These are phyloP conservation scores for Gonium pectorale DNA, from an alignment of 139 green algal species.

Conservation along the genomic window DNA sequence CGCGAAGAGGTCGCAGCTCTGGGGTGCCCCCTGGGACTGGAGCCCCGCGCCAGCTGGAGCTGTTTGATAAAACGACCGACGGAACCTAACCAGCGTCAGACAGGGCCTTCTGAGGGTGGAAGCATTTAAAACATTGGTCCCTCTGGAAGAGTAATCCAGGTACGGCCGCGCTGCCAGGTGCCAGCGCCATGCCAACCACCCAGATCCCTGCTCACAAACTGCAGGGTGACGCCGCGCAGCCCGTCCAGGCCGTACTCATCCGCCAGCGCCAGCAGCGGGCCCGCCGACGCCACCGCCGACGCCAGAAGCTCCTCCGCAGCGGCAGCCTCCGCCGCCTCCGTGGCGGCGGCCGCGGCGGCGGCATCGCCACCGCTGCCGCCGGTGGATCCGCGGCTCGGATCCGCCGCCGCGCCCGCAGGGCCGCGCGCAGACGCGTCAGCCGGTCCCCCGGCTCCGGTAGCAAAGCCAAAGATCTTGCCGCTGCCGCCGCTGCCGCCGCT, in stretches of 20 bases:
- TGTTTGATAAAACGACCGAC: background rate
- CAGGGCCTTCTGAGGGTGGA: background rate
- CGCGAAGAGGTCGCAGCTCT: no score
- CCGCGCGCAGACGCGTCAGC: no score
- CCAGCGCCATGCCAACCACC: background rate
- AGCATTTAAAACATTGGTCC: background rate
- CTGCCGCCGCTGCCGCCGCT: background rate
- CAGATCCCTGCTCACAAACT: conserved; percentile 33
- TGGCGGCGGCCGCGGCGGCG: background rate
- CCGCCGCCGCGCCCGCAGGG: no score
- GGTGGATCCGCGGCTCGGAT: background rate
- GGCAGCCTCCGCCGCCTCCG: background rate
- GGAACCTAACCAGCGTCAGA: background rate
- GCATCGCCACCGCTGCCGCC: background rate
- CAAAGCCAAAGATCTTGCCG: no score
- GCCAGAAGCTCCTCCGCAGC: background rate
- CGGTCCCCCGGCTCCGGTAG: no score
- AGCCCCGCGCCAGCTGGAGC: no score
- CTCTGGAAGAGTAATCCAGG: background rate
- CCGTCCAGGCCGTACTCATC: conserved; percentile 38
- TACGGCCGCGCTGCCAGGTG: background rate
- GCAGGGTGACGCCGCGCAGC: conserved; percentile 17
- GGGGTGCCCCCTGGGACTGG: no score
- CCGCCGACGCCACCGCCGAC: conserved; percentile 3
- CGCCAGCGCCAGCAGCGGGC: conserved; percentile 39